Evolutionary conservation across 139 green algal genomes (phyloP).

Genomic region (Tetraselmis striata): DNA sequence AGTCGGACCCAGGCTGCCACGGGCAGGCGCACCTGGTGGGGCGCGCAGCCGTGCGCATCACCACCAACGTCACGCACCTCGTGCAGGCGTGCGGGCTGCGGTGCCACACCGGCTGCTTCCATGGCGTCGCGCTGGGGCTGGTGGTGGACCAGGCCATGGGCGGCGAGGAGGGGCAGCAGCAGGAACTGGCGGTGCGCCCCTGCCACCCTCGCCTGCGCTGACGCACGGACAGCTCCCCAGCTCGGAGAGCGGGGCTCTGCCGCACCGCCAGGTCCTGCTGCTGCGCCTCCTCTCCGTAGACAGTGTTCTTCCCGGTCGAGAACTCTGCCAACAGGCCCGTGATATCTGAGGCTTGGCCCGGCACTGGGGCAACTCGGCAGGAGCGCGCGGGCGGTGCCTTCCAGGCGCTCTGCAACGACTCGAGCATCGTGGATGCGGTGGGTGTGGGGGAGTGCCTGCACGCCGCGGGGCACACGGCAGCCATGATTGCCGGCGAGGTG

Average conservation of each 20-base stretch:
- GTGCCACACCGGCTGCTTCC: background rate
- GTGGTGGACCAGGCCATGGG: background rate
- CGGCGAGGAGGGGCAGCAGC: no score
- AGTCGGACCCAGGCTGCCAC: background rate
- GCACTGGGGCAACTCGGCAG: no score
- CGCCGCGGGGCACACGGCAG: background rate
- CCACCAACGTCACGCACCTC: background rate
- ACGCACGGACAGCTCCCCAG: no score
- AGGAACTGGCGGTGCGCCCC: no score
- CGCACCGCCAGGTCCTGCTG: no score
- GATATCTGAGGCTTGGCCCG: no score
- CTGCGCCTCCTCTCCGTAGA: no score
- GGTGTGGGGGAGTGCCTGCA: background rate
- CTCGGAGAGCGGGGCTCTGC: no score
- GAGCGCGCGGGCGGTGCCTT: background rate
- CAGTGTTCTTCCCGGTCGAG: no score
- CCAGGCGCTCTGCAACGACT: background rate
- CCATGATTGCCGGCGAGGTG: background rate
- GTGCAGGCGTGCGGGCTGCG: background rate
- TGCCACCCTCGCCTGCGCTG: no score
- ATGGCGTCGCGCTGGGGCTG: background rate
- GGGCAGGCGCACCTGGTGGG: background rate
- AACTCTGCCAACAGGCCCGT: no score
- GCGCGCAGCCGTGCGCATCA: background rate
- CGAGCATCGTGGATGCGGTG: background rate